Conservation (phyloP, 1,139 yeast species). For the Blastobotrys ciferrii region DNA sequence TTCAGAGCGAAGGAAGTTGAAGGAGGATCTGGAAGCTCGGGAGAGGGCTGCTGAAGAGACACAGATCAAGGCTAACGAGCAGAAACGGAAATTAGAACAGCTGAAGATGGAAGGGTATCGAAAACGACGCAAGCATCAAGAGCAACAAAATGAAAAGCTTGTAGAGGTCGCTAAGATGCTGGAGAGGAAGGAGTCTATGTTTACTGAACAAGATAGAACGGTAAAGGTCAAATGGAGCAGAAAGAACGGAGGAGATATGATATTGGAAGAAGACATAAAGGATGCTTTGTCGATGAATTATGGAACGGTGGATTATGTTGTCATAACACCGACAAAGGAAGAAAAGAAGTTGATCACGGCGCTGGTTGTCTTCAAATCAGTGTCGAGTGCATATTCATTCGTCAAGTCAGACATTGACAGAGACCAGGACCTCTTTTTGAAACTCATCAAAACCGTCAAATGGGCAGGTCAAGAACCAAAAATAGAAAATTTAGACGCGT, state of each 20-base stretch:
- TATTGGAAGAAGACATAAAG: conserved; percentile 14
- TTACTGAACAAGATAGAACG: conserved; percentile 14
- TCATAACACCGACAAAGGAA: conserved; percentile 12
- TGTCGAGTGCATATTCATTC: not conserved
- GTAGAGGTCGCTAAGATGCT: not conserved
- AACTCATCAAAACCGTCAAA: conserved; percentile 1
- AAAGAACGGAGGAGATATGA: not conserved
- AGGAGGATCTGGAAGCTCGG: conserved; percentile 32
- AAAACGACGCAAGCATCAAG: conserved; percentile 48
- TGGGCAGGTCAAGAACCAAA: conserved; percentile 1
- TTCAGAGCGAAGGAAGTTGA: conserved; percentile 27
- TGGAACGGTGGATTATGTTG: conserved; percentile 20
- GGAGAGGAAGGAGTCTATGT: conserved; percentile 5
- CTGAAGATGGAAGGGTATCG: conserved; percentile 26
- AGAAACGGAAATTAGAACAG: conserved; percentile 19
- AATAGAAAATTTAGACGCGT: not conserved
- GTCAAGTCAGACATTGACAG: conserved; percentile 5
- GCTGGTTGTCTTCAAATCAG: conserved; percentile 18
- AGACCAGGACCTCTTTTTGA: conserved; percentile 4
- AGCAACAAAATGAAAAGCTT: conserved; percentile 62
- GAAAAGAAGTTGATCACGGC: conserved; percentile 16
- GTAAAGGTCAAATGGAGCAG: conserved; percentile 12
- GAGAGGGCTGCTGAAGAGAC: conserved; percentile 26
- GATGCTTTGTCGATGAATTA: conserved; percentile 11
- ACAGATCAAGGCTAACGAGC: conserved; percentile 8